Evolutionary conservation across 176 grass and related monocot species (phyloP).

Genomic region (Cenchrus americanus): DNA sequence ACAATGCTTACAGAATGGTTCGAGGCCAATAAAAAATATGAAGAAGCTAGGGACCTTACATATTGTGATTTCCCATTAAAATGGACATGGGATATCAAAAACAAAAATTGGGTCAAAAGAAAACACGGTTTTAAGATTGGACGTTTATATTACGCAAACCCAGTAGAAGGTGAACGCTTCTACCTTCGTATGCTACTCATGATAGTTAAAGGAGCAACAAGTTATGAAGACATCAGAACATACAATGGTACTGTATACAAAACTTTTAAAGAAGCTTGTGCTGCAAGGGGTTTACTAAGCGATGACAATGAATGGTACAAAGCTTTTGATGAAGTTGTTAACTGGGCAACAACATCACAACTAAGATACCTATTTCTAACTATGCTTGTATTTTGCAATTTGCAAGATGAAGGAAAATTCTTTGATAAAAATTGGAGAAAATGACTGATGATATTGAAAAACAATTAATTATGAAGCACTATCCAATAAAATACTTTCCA

Average conservation of each 20-base stretch:
- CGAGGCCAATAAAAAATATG: background rate
- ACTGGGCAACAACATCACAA: background rate
- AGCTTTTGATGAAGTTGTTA: background rate
- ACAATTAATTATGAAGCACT: background rate
- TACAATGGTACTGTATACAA: background rate
- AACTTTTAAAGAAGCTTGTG: background rate
- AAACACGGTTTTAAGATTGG: background rate
- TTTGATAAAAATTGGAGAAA: background rate
- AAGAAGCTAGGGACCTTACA: background rate
- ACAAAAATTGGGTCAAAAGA: background rate
- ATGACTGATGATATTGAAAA: background rate
- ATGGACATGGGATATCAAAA: background rate
- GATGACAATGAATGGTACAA: background rate
- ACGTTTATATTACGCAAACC: background rate
- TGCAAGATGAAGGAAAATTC: background rate
- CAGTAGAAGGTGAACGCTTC: background rate
- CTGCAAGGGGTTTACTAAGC: background rate
- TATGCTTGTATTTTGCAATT: background rate
- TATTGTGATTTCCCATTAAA: background rate
- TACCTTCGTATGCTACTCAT: background rate
- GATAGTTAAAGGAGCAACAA: background rate
- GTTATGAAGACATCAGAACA: background rate
- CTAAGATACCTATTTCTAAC: background rate
- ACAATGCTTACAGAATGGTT: slow-evolving; percentile 10
- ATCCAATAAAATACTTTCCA: background rate